Base-by-base conservation (phyloP, 2,329 filamentous ascomycete species). In the Lecanicillium sp. region DNA sequence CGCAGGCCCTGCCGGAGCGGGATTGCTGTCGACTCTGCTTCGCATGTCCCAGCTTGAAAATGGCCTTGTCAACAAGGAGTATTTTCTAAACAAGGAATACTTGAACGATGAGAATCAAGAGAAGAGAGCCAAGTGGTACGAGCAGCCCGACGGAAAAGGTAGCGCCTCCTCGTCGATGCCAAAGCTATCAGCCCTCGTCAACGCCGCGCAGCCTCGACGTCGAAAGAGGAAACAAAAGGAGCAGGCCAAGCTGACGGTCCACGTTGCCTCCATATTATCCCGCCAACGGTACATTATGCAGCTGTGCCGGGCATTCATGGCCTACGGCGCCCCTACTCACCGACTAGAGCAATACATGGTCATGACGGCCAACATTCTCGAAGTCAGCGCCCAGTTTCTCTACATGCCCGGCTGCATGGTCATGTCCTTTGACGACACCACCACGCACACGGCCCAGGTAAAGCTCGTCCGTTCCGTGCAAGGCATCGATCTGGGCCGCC, bases 361-460 rank as follows among this genome's bases (percentile, higher is more conserved):
- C 33, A 31, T 41, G 33, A 36, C 39, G 27, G 39, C 39, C 18
- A 17, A 14, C 7, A 33, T 33, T 13, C 33, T 41, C 32, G 39
- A 41, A 7, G 29, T 41, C 15, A 25, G 17, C 19, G 39, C 33
- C 10, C 39, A 41, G 34, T 41, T 37, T 25, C 39, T 41, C 15
- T 41, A 41, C 39, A 36, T 41, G 33, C 39, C 39, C 10, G 29
- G 33, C 28, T 41, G 39, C 33, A 41, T 41, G 39, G 17, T 41
- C 29, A 37, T 41, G 33, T 33, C 29, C 20, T 41, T 41, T 22
- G 39, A 41, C 34, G 39, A 41, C 29, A 11, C 17, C 29, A 19
- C 17, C 7, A 41, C 39, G 29, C 39, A 37, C 17, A 37, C 39
- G 2, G 34, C 33, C 11, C 33, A 41, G 29, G 34, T 41, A 19